Evolutionary conservation across 148 eudicot genomes (phyloP).

Genomic region (Rhododendron simsii): DNA sequence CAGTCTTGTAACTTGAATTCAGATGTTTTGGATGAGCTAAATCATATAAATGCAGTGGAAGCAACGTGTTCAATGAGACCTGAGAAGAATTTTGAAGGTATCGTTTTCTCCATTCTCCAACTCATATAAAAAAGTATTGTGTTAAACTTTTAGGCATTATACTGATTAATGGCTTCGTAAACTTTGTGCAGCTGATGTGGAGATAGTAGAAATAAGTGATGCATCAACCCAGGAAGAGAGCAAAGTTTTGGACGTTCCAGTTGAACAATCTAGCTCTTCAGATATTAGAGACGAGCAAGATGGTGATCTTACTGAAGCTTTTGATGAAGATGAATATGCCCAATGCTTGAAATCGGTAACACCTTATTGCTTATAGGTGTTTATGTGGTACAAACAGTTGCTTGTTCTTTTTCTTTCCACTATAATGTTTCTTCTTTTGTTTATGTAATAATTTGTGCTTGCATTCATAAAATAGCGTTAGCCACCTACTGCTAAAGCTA

Average conservation of each 20-base stretch:
- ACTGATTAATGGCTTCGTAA: neutral
- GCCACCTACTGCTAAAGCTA: constrained; percentile 2
- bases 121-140: neutral
- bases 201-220: constrained; percentile 24
- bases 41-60: constrained; percentile 15
- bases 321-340: constrained; percentile 20
- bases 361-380: neutral
- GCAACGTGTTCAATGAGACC: constrained; percentile 15
- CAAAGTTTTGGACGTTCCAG: constrained; percentile 18
- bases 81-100: constrained; percentile 28
- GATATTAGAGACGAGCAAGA: constrained; percentile 13
- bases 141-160: neutral
- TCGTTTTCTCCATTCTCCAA: constrained; percentile 5
- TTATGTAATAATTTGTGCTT: neutral
- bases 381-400: neutral
- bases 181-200: constrained; percentile 29
- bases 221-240: constrained; percentile 27
- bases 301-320: constrained; percentile 25
- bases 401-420: neutral
- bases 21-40: constrained; percentile 19
- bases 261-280: constrained; percentile 21
- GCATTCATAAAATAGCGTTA: neutral
- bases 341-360: constrained; percentile 38
- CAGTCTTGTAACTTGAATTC: constrained; percentile 17
- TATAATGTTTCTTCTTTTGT: neutral